phyloP scores from a whole-genome alignment of 2,329 filamentous ascomycete species.

The Mycosphaerella sp. region DNA sequence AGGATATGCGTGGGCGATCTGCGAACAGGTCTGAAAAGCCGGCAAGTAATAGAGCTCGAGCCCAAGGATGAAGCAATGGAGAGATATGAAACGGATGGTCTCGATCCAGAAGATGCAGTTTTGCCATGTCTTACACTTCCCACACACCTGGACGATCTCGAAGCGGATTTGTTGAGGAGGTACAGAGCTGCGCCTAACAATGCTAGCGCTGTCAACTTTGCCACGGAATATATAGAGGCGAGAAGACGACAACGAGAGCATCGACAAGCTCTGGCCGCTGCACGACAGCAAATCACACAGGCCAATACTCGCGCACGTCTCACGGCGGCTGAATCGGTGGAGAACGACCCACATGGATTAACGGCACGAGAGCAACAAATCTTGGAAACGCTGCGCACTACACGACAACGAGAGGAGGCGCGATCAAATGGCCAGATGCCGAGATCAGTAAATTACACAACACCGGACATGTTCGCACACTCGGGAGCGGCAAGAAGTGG shows the following conservation, averaged over 20 bases:
- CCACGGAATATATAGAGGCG: conserved; percentile 41
- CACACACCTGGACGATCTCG: conserved; percentile 42
- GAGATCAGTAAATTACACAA: conserved; percentile 42
- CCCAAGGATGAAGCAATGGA: conserved; percentile 52
- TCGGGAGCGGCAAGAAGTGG: conserved; percentile 9
- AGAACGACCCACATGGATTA: conserved; percentile 42
- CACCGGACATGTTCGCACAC: conserved; percentile 28
- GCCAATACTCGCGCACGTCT: conserved; percentile 6
- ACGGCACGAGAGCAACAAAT: conserved; percentile 43
- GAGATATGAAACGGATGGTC: conserved; percentile 39
- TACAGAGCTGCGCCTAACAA: conserved; percentile 40
- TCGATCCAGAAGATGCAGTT: conserved; percentile 35
- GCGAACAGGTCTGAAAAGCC: conserved; percentile 58
- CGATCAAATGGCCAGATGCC: conserved; percentile 34
- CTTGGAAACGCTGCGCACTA: conserved; percentile 41
- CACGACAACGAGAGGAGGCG: conserved; percentile 40
- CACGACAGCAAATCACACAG: conserved; percentile 8
- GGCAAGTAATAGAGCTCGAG: conserved; percentile 63
- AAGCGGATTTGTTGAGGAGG: conserved; percentile 40
- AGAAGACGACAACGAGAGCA: conserved; percentile 32
- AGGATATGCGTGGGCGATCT: conserved; percentile 68
- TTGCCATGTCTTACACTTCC: conserved; percentile 2
- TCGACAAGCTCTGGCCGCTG: conserved; percentile 32
- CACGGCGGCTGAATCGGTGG: conserved; percentile 1
- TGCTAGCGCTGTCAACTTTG: conserved; percentile 37